Base-by-base conservation (phyloP, 2,329 filamentous ascomycete species). In the Pseudogymnoascus sp. region DNA sequence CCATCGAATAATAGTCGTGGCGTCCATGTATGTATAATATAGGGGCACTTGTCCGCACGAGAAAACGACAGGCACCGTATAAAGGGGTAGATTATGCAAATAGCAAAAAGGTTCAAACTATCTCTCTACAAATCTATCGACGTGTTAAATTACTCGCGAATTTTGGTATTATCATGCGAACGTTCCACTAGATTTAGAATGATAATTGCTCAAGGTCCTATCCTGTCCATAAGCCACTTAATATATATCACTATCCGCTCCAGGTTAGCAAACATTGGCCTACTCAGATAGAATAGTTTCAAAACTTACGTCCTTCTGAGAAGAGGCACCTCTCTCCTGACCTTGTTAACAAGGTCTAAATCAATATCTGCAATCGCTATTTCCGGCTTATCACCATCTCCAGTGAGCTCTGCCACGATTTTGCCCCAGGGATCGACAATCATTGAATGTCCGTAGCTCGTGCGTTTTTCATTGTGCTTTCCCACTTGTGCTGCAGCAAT, bases 381-480 rank as follows among this genome's bases (percentile, higher is more conserved):
- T 59, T 79, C 75, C 6, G 79, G 75, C 61, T 79, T 77, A 19
- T 65, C 59, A 0, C 68, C 69, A 38, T 71, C 78, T 0, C 85
- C 86, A 41, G 80, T 80, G 71, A 87, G 79, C 70, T 88, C 81
- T 3, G 87, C 81, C 41, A 91, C 72, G 1, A 97, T 82, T 63
- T 83, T 81, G 0, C 93, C 93, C 91, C 92, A 96, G 0, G 93
- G 92, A 72, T 90, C 88, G 26, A 97, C 81, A 55, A 95, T 88
- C 78, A 96, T 85, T 68, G 89, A 90, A 72, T 91, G 88, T 0
- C 93, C 93, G 75, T 94, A 96, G 74, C 90, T 95, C 29, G 83
- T 81, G 63, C 93, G 80, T 74, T 86, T 91, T 65, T 85, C 83
- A 68, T 91, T 92, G 66, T 83, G 91, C 38, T 78, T 74, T 1